Conservation (phyloP, 2,329 filamentous ascomycete species). For the Keithomyces neogunnii region DNA sequence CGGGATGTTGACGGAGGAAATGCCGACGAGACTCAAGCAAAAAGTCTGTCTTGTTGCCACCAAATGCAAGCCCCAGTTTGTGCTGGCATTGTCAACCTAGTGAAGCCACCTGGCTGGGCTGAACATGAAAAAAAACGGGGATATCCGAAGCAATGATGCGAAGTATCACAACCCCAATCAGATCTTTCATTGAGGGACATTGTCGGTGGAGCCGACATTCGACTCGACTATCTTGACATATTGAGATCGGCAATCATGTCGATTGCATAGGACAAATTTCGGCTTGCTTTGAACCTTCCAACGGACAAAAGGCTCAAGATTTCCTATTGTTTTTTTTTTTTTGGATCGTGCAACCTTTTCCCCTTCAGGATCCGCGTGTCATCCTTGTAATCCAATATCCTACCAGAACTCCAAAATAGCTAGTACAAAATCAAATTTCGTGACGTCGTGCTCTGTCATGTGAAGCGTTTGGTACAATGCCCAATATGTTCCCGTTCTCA, state of each 20-base stretch:
- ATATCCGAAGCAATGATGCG: not conserved
- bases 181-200: not conserved
- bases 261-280: too few relatives aligned
- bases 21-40: not conserved
- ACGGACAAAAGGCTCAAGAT: not conserved
- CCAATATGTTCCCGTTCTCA: not conserved
- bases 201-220: not conserved
- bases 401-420: not conserved
- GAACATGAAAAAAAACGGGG: not conserved
- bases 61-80: not conserved
- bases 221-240: too few relatives aligned
- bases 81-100: not conserved
- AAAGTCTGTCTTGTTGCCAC: not conserved
- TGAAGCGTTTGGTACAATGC: not conserved
- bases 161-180: not conserved
- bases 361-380: not conserved
- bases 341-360: not conserved
- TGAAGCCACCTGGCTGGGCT: not conserved
- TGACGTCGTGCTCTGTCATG: conserved; percentile 1
- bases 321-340: too few relatives aligned
- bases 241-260: too few relatives aligned
- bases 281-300: not conserved
- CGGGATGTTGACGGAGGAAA: not conserved
- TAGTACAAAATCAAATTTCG: not conserved
- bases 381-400: not conserved